These are phyloP conservation scores for Schizonepeta tenuifolia DNA, from an alignment of 257 asterid genomes.

Conservation along the genomic window DNA sequence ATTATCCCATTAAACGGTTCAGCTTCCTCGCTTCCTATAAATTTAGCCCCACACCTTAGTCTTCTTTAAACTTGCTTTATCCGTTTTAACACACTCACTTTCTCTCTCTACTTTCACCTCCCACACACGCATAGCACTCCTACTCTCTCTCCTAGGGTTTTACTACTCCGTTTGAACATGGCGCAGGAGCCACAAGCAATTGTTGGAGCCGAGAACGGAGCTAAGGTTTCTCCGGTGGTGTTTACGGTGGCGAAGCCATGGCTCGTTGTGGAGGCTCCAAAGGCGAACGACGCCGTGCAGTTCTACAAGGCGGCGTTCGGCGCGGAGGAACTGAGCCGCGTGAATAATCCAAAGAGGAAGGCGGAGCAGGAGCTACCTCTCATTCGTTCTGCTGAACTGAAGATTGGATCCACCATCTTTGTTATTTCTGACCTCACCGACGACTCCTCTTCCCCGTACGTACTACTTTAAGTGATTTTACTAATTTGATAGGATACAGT, in stretches of 20 bases:
- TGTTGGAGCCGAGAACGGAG: slow-evolving; percentile 40
- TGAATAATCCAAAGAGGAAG: slow-evolving; percentile 69
- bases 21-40: slow-evolving; percentile 65
- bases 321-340: slow-evolving; percentile 82
- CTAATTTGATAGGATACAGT: not conserved
- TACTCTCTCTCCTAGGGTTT: slow-evolving; percentile 37
- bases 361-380: slow-evolving; percentile 88
- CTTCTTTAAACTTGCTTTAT: slow-evolving; percentile 7
- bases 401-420: slow-evolving; percentile 57
- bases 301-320: slow-evolving; percentile 90
- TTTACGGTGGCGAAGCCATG: slow-evolving; percentile 64
- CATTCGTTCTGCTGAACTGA: slow-evolving; percentile 66
- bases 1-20: slow-evolving; percentile 49
- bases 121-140: not conserved
- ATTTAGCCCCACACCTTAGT: slow-evolving; percentile 25
- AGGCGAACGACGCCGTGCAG: slow-evolving; percentile 72
- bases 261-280: slow-evolving; percentile 69
- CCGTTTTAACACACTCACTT: not conserved
- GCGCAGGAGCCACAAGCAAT: slow-evolving; percentile 53
- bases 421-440: slow-evolving; percentile 74
- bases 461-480: not conserved
- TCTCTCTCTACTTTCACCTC: slow-evolving; percentile 13
- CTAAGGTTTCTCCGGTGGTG: slow-evolving; percentile 39
- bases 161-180: slow-evolving; percentile 36
- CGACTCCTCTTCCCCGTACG: slow-evolving; percentile 56